These are phyloP conservation scores for Epithemia pelagica DNA, from an alignment of 108 stramenopile species.

Conservation along the genomic window DNA sequence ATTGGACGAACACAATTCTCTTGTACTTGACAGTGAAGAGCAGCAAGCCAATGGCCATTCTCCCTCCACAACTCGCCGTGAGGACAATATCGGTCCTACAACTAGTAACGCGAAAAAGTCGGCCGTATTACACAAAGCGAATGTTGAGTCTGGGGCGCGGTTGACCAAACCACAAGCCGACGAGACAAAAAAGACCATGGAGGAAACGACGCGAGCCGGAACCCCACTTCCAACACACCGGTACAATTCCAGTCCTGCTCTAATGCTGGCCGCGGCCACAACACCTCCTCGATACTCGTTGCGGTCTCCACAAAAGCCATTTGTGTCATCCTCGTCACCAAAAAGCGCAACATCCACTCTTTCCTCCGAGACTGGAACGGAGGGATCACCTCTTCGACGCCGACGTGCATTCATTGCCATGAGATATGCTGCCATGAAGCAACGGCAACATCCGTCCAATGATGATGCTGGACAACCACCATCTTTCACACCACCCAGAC, in stretches of 20 bases:
- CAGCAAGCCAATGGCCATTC: no score
- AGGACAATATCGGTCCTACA: no score
- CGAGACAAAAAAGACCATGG: no score
- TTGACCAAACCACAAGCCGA: no score
- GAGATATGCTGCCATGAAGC: background rate
- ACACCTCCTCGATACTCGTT: background rate
- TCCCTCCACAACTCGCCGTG: no score
- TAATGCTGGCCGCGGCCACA: background rate
- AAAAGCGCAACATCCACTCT: background rate
- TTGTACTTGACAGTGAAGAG: no score
- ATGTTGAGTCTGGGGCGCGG: no score
- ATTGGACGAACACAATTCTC: no score
- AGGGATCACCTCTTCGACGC: background rate
- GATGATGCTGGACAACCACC: background rate
- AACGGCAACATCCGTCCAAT: background rate
- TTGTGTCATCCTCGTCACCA: background rate
- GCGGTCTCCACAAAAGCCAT: background rate
- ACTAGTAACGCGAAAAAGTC: no score
- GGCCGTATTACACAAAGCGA: no score
- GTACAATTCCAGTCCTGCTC: background rate
- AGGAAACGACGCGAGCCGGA: no score
- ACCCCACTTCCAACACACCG: background rate
- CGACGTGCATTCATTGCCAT: background rate
- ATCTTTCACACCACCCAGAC: no score
- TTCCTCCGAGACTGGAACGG: background rate